Percentiles rank a stretch among this genome's conserved stretches.
phyloP scores from a whole-genome alignment of 306 rosid genomes.

The Medicago truncatula region MtrunA17r5.0-ANR NC_053043.1:41916001-41916500 shows the following conservation, averaged over 20 bases:
- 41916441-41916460: neutral
- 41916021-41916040: constrained; percentile 4
- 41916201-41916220: constrained; percentile 99
- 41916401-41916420: constrained; percentile 24
- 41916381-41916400: constrained; percentile 62
- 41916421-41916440: neutral
- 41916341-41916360: constrained; percentile 94
- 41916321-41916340: constrained; percentile 95
- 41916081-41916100: constrained; percentile 91
- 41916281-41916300: constrained; percentile 64
- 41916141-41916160: constrained; percentile 87
- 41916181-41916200: constrained; percentile 96
- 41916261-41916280: constrained; percentile 24
- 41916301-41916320: constrained; percentile 97
- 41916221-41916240: constrained; percentile 30
- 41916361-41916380: constrained; percentile 88
- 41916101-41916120: constrained; percentile 97
- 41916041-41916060: constrained; percentile 72
- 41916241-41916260: constrained; percentile 32
- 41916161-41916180: constrained; percentile 88
- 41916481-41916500: constrained; percentile 31
- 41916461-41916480: constrained; percentile 10
- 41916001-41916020: constrained; percentile 32
- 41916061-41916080: constrained; percentile 97
- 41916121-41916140: constrained; percentile 88